Base-by-base conservation (phyloP, 768 basidiomycete genomes). In the Kwoniella pini region DNA sequence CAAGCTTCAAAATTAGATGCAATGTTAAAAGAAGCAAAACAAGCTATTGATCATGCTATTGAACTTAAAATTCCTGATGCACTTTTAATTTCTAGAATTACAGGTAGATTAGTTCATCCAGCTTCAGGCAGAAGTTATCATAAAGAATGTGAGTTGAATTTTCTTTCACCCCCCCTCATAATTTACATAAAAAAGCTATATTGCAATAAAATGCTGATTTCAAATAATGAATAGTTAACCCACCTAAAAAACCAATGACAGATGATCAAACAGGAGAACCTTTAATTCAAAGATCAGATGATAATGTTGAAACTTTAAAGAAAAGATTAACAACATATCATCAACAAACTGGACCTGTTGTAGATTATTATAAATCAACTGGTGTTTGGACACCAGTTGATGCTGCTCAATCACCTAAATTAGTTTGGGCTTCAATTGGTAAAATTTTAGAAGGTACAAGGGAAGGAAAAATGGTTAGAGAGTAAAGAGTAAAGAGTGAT, bases 191-290 rank as follows among this genome's bases (percentile, higher is more conserved):
- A n/a, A n/a, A n/a, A 56, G n/a, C 22, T 9, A 11, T 53, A 30
- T 39, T 13, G 38, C 13, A 33, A 0, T 19, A 5, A 22, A n/a
- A 24, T 3, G 42, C 15, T 43, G 42, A 22, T 11, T 43, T 11
- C 15, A 15, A 17, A 13, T 15, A 19, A 24, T 26, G 6, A 10
- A 27, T 21, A 69, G 70, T 62, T 76, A 99, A 94, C 81, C 96
- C 96, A 4, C 96, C 96, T 28, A 98, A 97, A 84, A 97, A 96
- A 81, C 71, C 86, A n/a, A 88, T 91, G 83, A 83, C 83, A 19
- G 96, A 99, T 80, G 96, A 99, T 79, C 82, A 89, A 33, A 90
- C 93, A 3, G 96, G 96, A 59, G 95, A 99, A 80, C 90, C 92
- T 36, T 85, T 99, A 67, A 88, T 95, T 72, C 95, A 97, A 79